Base-by-base conservation (phyloP, 441 rosid genomes). In the Jatropha podagrica region DNA sequence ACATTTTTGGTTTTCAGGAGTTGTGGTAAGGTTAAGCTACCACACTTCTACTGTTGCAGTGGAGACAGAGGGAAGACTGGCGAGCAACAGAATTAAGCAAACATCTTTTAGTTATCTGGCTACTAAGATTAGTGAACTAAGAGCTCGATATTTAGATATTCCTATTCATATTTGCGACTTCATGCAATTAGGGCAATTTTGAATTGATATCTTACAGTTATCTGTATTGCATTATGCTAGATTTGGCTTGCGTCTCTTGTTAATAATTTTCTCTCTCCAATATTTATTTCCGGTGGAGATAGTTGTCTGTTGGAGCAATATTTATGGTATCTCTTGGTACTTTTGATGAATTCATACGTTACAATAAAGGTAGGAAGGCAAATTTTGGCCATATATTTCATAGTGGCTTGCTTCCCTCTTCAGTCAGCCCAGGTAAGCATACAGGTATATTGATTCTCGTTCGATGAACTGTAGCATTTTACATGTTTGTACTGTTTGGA, bases 31-130 rank as follows among this genome's bases (percentile, higher is more conserved):
- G 93, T 90, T 14, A 92, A 91, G 89, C 83, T 95, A 76, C 98
- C 93, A 0, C 98, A 94, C 84, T 94, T 89, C 79, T 91, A 77
- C 85, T 92, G 97, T 78, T 95, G 97, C 90, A 90, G 97, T 62
- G 97, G 97, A 66, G 92, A 85, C 62, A 81, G 86, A 54, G 87
- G 67, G 68, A 72, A 65, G 61, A 72, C 75, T 4, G 84, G 67
- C 51, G 90, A 82, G 74, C 83, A 68, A 80, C 78, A 61, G 71
- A 60, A 62, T 13, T 75, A 68, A 70, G 42, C 72, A 71, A 60
- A 27, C 37, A 69, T 55, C 32, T 51, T 49, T 38, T 12, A 63
- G 26, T 49, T 23, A 61, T n/a, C 73, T 46, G 27, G 18, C 20
- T 8, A 9, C 4, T 66, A 6, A 41, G 44, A 46, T 65, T 46